Evolutionary conservation across 164 flowering plant genomes (phyloP), one percentile per base, ranked within the genome.

Genomic region (Dillenia turbinata): DNA sequence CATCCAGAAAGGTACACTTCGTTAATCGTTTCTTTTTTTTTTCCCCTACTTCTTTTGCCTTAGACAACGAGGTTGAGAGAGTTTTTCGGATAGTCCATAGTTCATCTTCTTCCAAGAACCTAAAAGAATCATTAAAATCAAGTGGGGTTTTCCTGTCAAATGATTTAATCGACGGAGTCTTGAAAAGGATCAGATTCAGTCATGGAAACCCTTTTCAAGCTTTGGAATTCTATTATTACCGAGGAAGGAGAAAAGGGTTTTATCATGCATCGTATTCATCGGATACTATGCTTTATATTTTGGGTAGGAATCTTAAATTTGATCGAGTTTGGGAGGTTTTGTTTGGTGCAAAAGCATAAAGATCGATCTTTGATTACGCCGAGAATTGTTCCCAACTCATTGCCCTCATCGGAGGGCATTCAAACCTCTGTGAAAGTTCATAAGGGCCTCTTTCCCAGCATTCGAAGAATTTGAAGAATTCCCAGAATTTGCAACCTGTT

Each of bases 231-330:
- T 92, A 82, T 70, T 61, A 68, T 33, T 70, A 70, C 11, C 77
- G 85, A 3, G 74, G 71, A 0, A 63, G 54, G 6, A 67, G 79
- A 70, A 82, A 52, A 54, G 88, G 84, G 59, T 89, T 89, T 71
- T 78, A 64, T 60, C 98, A 87, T 68, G 74, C 88, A 33, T 47
- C 90, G 0, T 81, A 60, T 56, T 83, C 95, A 0, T 62, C 83
- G 12, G 93, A 88, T 57, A 86, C 95, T 5, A 81, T 86, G 90
- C 83, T 90, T 16, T 92, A 86, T 72, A 75, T 85, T 8, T 64
- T 92, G 2, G 98, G 96, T 8, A 78, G 96, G 50, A 72, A 58
- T 60, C 79, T 91, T 6, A 77, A 71, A 62, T 92, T 87, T 43
- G 79, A 75, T 47, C 49, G 57, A 14, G 73, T 81, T 53, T 92